Conservation (phyloP, 345 rosid species). For the Noccaea caerulescens region DNA sequence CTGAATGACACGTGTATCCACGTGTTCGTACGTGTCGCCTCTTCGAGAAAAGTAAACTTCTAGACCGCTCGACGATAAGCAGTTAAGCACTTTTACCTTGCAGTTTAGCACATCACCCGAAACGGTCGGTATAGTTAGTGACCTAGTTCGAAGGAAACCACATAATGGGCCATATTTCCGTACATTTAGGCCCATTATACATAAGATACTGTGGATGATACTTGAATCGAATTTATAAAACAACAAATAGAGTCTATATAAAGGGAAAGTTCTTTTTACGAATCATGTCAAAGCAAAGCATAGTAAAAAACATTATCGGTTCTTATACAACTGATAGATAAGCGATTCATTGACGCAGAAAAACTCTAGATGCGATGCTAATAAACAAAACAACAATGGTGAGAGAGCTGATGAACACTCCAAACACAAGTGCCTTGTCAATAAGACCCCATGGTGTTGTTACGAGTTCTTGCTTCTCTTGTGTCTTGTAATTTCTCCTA, state of each 20-base stretch:
- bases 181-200: neutral
- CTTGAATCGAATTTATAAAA: neutral
- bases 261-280: neutral
- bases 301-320: neutral
- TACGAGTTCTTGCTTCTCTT: slow-evolving; percentile 43
- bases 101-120: slow-evolving; percentile 22
- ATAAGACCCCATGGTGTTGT: slow-evolving; percentile 50
- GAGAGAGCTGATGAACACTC: slow-evolving; percentile 63
- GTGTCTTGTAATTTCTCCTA: slow-evolving; percentile 45
- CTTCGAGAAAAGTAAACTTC: slow-evolving; percentile 5
- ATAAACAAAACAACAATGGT: slow-evolving; percentile 55
- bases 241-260: neutral
- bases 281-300: neutral
- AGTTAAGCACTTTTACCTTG: neutral
- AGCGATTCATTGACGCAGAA: slow-evolving; percentile 37
- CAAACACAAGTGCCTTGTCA: slow-evolving; percentile 67
- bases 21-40: slow-evolving; percentile 38
- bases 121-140: neutral
- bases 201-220: neutral
- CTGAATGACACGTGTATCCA: slow-evolving; percentile 37
- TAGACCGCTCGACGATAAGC: slow-evolving; percentile 6
- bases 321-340: neutral
- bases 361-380: slow-evolving; percentile 51
- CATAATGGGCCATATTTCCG: slow-evolving; percentile 4
- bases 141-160: neutral